These are phyloP conservation scores for Choiromyces venosus DNA, from an alignment of 495 filamentous ascomycete genomes.

Conservation along the genomic window DNA sequence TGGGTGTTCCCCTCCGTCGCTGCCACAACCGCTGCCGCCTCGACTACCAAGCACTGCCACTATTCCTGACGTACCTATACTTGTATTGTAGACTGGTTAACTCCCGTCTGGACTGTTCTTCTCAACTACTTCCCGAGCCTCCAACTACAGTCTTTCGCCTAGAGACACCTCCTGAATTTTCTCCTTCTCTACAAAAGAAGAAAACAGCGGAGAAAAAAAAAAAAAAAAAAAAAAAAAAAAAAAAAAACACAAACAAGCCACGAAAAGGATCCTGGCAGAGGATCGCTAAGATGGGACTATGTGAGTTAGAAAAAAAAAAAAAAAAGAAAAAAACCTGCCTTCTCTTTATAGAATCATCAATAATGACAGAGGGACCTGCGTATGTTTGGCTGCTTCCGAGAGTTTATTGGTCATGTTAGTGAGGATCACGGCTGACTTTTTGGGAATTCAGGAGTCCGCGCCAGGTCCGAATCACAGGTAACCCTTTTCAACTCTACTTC, in stretches of 20 bases:
- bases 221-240: neutral
- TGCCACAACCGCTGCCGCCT: slow-evolving; percentile 49
- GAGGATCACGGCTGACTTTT: slow-evolving; percentile 42
- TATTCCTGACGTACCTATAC: slow-evolving; percentile 44
- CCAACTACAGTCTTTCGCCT: slow-evolving; percentile 26
- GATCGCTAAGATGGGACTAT: too few species aligned
- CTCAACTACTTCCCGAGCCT: slow-evolving; percentile 32
- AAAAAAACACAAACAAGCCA: too few species aligned
- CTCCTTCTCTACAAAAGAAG: slow-evolving; percentile 18
- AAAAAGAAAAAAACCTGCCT: neutral
- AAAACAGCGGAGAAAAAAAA: neutral
- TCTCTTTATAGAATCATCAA: slow-evolving; percentile 13
- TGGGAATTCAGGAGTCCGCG: slow-evolving; percentile 47
- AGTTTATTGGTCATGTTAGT: slow-evolving; percentile 16
- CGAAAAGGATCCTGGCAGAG: too few species aligned
- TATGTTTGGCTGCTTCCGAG: slow-evolving; percentile 19
- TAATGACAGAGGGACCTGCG: slow-evolving; percentile 40
- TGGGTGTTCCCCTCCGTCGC: slow-evolving; percentile 45
- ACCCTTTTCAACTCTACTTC: slow-evolving; percentile 38
- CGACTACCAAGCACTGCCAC: slow-evolving; percentile 53
- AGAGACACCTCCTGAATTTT: slow-evolving; percentile 31
- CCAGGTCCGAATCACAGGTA: slow-evolving; percentile 64
- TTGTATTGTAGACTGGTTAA: slow-evolving; percentile 43
- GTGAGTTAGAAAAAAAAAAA: too few species aligned
- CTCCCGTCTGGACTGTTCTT: slow-evolving; percentile 9